A percentile compares a stretch with the other conserved stretches of the same genome.
Conservation (phyloP, 2,329 filamentous ascomycete species). For the Pleomassaria siparia region DNA sequence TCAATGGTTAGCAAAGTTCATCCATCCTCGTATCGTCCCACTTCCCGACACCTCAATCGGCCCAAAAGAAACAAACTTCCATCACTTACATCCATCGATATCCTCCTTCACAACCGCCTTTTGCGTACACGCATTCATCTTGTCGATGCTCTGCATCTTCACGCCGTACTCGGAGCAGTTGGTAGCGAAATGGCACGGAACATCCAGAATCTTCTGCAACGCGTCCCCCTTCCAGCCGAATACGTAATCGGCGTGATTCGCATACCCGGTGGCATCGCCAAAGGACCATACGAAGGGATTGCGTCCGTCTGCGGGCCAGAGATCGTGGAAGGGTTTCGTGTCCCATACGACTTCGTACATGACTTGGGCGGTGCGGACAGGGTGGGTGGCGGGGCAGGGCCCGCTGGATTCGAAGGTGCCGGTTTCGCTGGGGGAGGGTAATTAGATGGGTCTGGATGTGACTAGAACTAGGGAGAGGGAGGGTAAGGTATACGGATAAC, state of each 20-base stretch:
- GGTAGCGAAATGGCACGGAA: constrained; percentile 18
- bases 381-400: constrained; percentile 18
- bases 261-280: constrained; percentile 20
- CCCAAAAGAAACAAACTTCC: too few relatives aligned
- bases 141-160: constrained; percentile 19
- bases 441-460: too few relatives aligned
- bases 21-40: too few relatives aligned
- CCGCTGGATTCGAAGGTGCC: constrained; percentile 24
- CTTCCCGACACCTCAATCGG: too few relatives aligned
- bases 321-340: constrained; percentile 17
- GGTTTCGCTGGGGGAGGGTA: too few relatives aligned
- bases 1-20: too few relatives aligned
- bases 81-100: constrained; percentile 39
- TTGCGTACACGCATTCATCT: constrained; percentile 24
- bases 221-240: constrained; percentile 23
- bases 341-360: constrained; percentile 25
- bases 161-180: too few relatives aligned
- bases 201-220: constrained; percentile 21
- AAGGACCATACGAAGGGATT: constrained; percentile 23
- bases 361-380: constrained; percentile 18
- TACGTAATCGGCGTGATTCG: constrained; percentile 22
- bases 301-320: constrained; percentile 20
- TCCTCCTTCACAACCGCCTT: constrained; percentile 18
- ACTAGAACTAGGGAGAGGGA: too few relatives aligned
- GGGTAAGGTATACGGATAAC: constrained; percentile 21